phyloP scores from a whole-genome alignment of 306 rosid genomes.

The Fragaria iinumae region DNA sequence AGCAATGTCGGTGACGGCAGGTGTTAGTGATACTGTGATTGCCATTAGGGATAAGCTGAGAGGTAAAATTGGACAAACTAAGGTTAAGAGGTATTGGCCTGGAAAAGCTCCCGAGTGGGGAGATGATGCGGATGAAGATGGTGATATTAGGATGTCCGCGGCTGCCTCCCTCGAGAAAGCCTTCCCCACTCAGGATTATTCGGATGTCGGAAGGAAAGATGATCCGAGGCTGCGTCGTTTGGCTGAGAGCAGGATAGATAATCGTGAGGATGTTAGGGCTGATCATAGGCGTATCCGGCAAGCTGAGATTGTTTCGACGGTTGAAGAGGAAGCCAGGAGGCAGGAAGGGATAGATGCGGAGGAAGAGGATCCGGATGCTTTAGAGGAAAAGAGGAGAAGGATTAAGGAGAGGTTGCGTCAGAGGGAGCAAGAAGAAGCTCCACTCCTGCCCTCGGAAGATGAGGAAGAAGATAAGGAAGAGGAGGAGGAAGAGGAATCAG shows the following conservation, averaged over 20 bases:
- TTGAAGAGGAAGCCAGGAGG: conserved; percentile 84
- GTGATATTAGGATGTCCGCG: conserved; percentile 54
- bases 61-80: conserved; percentile 94
- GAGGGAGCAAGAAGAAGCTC: conserved; percentile 81
- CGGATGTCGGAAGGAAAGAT: conserved; percentile 50
- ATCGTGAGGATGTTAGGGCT: conserved; percentile 85
- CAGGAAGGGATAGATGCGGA: conserved; percentile 87
- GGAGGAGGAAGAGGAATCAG: conserved; percentile 79
- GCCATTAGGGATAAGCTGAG: conserved; percentile 87
- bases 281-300: conserved; percentile 91
- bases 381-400: conserved; percentile 74
- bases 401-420: conserved; percentile 73
- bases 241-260: conserved; percentile 76
- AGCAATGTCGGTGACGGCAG: conserved; percentile 92
- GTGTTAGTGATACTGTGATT: conserved; percentile 85
- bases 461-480: conserved; percentile 68
- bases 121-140: conserved; percentile 71
- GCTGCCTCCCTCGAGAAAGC: conserved; percentile 70
- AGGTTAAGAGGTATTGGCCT: conserved; percentile 91
- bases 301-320: conserved; percentile 86
- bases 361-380: conserved; percentile 70
- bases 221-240: conserved; percentile 82
- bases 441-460: conserved; percentile 44
- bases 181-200: conserved; percentile 60
- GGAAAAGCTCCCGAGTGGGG: conserved; percentile 98